Evolutionary conservation across 208 protist genomes (phyloP), one percentile per base, ranked within the genome.

Genomic region (Leishmania guyanensis): DNA sequence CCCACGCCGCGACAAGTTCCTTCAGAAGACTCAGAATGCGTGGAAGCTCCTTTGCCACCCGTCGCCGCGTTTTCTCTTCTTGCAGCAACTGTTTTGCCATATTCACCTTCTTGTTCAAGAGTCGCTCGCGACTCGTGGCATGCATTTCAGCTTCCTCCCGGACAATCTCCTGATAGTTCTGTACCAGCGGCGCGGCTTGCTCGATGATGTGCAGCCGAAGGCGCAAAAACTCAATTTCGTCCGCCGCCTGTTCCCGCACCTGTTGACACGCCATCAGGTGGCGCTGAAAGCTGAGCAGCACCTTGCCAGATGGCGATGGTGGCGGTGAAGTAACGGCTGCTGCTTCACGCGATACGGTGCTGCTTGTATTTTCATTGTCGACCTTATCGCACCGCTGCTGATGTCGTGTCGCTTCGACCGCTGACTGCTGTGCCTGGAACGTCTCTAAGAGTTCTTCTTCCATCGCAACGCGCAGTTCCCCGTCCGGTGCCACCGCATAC

Each of bases 11-110:
- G 60, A 88, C 46, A 43, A 90, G 72, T 36, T 81, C 71, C 17
- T 74, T 79, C n/a, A 96, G 85, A 53, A 91, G 83, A 26, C 77
- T 82, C 68, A 90, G 70, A n/a, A 94, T 86, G 68, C 81, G 80
- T 6, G 93, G 93, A 48, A 97, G 75, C 71, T 93, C 91, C 80
- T 88, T 90, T 46, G 86, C 88, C 62, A 92, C 86, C 36, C 90
- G 91, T 33, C 86, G 82, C 12, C 93, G 90, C 39, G 85, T 81
- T 66, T 84, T 90, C 79, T 97, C 91, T 73, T 97, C 93, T 66
- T 93, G 87, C 36, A 97, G 86, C 1, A 97, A 82, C 72, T 94
- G 89, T 79, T 95, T 93, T 51, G 93, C 93, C 93, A 97, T 97
- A 87, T 97, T 97, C 39, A 94, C 81, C 66, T 91, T 92, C 75